These are phyloP conservation scores for Ceratobasidium sp. DNA, from an alignment of 1,284 basidiomycete species.

Conservation along the genomic window DNA sequence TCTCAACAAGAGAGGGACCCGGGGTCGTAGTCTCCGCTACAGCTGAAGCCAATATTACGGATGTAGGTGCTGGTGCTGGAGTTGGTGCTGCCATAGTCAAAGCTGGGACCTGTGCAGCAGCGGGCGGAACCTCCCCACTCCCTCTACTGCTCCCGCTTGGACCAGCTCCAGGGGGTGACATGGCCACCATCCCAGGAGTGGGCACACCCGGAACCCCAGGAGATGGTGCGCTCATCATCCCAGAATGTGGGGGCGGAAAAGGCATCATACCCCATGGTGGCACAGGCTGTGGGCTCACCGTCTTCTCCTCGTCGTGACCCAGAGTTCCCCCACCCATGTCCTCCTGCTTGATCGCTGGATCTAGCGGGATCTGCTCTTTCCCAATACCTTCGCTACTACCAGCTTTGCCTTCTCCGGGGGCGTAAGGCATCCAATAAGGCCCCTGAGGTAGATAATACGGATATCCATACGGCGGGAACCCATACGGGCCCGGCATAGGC, in stretches of 20 bases:
- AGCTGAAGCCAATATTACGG: constrained; percentile 4
- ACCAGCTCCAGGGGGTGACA: constrained; percentile 5
- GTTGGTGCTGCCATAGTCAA: constrained; percentile 21
- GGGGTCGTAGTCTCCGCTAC: not conserved
- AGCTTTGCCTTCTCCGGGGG: constrained; percentile 1
- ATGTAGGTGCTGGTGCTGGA: not conserved
- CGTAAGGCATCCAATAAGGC: constrained; percentile 34
- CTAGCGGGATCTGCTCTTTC: not conserved
- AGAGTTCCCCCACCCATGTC: not conserved
- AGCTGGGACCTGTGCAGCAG: constrained; percentile 8
- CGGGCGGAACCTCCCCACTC: constrained; percentile 8
- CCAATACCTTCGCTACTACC: not conserved
- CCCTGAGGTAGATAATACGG: constrained; percentile 32
- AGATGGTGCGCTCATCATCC: not conserved
- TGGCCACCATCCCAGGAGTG: not conserved
- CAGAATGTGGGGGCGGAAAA: not conserved
- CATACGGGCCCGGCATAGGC: constrained; percentile 17
- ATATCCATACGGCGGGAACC: constrained; percentile 31
- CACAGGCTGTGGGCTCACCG: constrained; percentile 20
- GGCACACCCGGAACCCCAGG: not conserved
- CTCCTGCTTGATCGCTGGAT: constrained; percentile 6
- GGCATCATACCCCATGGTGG: constrained; percentile 23
- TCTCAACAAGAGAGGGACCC: not conserved
- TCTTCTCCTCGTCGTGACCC: constrained; percentile 14
- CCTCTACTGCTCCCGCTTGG: not conserved